These are phyloP conservation scores for Cercophora newfieldiana DNA, from an alignment of 495 filamentous ascomycete genomes.

Conservation along the genomic window DNA sequence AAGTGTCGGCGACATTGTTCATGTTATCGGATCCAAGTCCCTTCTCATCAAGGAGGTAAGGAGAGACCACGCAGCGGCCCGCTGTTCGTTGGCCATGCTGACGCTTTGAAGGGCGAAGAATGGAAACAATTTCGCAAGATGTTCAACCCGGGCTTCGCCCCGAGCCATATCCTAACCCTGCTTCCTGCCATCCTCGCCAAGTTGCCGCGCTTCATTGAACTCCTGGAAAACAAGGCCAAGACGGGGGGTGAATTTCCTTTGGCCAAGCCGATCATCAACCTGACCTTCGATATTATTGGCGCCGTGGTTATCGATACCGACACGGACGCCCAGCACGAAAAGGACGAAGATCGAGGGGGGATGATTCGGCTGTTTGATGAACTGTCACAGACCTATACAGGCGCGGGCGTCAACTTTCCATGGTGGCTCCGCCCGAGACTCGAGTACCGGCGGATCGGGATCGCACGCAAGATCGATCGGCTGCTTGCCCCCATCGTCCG, in stretches of 20 bases:
- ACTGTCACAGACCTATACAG: constrained; percentile 26
- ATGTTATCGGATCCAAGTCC: constrained; percentile 40
- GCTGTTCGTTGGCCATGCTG: not conserved
- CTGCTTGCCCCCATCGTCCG: constrained; percentile 29
- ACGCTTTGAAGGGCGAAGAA: constrained; percentile 25
- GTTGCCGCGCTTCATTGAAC: constrained; percentile 31
- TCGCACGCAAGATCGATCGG: constrained; percentile 23
- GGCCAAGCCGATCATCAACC: constrained; percentile 27
- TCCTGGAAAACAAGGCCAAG: constrained; percentile 27
- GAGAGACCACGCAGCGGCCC: not conserved
- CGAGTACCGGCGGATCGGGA: constrained; percentile 18
- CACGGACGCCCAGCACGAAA: constrained; percentile 34
- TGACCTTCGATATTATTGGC: constrained; percentile 46
- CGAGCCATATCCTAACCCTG: constrained; percentile 42
- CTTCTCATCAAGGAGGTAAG: constrained; percentile 38
- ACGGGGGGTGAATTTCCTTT: constrained; percentile 33
- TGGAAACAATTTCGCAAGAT: constrained; percentile 44
- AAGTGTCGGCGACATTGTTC: constrained; percentile 27
- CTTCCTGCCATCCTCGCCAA: constrained; percentile 45
- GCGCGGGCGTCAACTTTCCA: constrained; percentile 15
- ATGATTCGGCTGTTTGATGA: constrained; percentile 33
- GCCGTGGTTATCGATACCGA: constrained; percentile 38
- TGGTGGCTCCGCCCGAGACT: constrained; percentile 25
- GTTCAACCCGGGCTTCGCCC: constrained; percentile 47
- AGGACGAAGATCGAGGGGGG: constrained; percentile 23